Base-by-base conservation (phyloP, 176 grass and related monocot species). In the Poa annua region DNA sequence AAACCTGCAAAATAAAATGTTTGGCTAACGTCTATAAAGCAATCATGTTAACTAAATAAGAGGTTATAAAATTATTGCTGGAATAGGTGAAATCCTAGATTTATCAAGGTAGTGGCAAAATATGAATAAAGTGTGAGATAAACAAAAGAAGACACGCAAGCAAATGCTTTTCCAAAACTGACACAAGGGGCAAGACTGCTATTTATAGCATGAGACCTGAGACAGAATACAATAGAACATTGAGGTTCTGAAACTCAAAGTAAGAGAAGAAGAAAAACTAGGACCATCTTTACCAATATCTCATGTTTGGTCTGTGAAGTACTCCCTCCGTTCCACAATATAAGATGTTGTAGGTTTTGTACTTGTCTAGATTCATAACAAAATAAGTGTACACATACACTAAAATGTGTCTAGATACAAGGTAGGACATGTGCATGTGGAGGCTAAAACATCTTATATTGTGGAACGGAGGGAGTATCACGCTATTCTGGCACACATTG, bases 1-100 rank as follows among this genome's bases (percentile, higher is more conserved):
- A 99, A 74, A 99, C 91, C 97, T 99, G 89, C 69, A 86, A 92
- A 87, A 93, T 17, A 60, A 88, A 85, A 78, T 85, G 10, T 51
- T 66, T 74, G 74, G 39, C 2, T 66, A 57, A 80, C 26, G 22
- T 65, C 8, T 70, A 34, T 83, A 19, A 78, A 81, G 12, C 11
- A 81, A 77, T 71, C 47, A 86, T 67, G 29, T 67, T 48, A 81
- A 71, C 24, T 15, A 50, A 77, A 88, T 62, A 56, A 55, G 55
- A 35, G n/a, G 67, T 50, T 49, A 56, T 57, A 76, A 55, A 74
- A 74, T 7, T 59, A 39, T 85, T 54, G 52, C 14, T 52, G 24
- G 50, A 76, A 76, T 62, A 33, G 4, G n/a, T 61, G 47, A 57
- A 74, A 66, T 47, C 54, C 14, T n/a, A 21, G 65, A 57, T 33